Base-by-base conservation (phyloP, 768 basidiomycete species). In the Panus rudis region DNA sequence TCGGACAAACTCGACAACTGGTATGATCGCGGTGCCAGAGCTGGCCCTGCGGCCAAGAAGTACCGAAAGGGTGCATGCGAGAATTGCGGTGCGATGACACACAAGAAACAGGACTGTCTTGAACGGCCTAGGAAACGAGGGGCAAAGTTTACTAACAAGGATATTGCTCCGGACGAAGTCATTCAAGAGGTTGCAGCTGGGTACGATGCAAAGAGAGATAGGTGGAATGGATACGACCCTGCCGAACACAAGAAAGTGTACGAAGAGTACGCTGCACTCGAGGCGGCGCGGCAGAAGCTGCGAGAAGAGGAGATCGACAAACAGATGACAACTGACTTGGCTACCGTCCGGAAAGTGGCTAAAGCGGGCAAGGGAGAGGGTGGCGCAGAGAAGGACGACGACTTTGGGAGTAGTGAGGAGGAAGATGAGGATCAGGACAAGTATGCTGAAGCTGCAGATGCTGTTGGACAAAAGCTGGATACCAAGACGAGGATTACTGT, bases 401-500 rank as follows among this genome's bases (percentile, higher is more conserved):
- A 97, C 61, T 98, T 98, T 64, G 94, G 96, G 11, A 92, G 90
- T 23, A 92, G 89, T 60, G 89, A 92, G 49, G 93, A 97, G 51
- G 93, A 97, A 50, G 91, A 92, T 55, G 89, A 82, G 35, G 94
- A 97, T 54, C 92, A 96, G 60, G 92, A 96, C 66, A 96, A 97
- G 67, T 98, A 98, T 55, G 96, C 96, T 11, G 96, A 99, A 57
- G 85, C 89, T 19, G 94, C 94, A 10, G 94, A 99, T 55, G 92
- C 92, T 30, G 93, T 97, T 4, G 96, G 96, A 13, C 96, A 99
- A 63, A 96, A 97, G 63, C 70, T 98, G 53, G 96, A 99, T 63
- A 89, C 93, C 13, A 98, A 99, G 68, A 96, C 92, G 17, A 85
- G 96, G 42, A 93, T 99, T 45, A 98, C 96, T 14, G 96, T 99